Conservation (phyloP, 2,329 filamentous ascomycete genomes). For the Aspergillus fumigatiaffinis region DNA sequence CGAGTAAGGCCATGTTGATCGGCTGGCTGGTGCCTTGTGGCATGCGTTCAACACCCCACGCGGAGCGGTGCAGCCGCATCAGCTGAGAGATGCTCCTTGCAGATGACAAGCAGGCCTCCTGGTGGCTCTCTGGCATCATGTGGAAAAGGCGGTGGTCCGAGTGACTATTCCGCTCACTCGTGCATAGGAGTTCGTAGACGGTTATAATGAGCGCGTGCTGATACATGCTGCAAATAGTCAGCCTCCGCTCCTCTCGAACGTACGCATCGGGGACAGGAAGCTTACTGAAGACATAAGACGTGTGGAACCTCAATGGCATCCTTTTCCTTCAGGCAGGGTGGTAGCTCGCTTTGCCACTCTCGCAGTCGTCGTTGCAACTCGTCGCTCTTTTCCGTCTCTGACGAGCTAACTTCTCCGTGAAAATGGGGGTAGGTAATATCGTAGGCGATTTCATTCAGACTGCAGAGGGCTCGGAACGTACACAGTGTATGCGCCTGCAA, state of each 20-base stretch:
- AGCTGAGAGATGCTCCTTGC: slow-evolving; percentile 24
- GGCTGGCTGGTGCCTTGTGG: slow-evolving; percentile 28
- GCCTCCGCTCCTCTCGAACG: background rate
- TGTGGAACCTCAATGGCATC: slow-evolving; percentile 15
- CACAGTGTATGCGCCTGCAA: slow-evolving; percentile 15
- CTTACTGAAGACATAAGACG: slow-evolving; percentile 22
- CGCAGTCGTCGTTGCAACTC: slow-evolving; percentile 16
- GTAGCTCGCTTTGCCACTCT: slow-evolving; percentile 12
- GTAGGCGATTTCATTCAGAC: slow-evolving; percentile 18
- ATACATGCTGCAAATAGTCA: slow-evolving; percentile 28
- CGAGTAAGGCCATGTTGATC: slow-evolving; percentile 26
- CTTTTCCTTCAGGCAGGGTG: slow-evolving; percentile 8
- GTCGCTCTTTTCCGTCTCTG: slow-evolving; percentile 11
- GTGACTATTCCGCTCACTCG: slow-evolving; percentile 4
- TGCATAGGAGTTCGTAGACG: slow-evolving; percentile 24
- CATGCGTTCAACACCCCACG: slow-evolving; percentile 31
- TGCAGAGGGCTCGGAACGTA: slow-evolving; percentile 17
- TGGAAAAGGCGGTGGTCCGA: slow-evolving; percentile 5
- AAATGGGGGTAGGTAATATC: slow-evolving; percentile 16
- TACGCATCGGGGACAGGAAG: background rate
- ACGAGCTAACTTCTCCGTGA: slow-evolving; percentile 4
- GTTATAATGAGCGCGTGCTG: slow-evolving; percentile 35
- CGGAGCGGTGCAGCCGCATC: slow-evolving; percentile 21
- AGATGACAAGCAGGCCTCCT: slow-evolving; percentile 20
- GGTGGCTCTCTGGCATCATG: background rate